Conservation (phyloP, 306 rosid species). For the Lagenaria siceraria region DNA sequence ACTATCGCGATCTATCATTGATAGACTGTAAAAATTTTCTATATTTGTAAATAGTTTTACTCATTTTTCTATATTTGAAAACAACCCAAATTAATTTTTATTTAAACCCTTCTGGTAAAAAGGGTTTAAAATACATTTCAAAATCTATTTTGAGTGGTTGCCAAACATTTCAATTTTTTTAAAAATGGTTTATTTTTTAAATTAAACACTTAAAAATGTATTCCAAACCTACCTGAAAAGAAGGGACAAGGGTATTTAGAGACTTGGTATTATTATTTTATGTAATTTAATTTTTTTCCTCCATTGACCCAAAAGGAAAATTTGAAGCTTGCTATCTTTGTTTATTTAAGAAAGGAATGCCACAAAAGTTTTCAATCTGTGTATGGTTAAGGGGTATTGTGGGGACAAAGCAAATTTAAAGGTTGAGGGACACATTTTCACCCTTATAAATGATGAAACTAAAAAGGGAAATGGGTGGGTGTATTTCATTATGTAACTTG, state of each 20-base stretch:
- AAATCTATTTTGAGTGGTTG: too few relatives aligned
- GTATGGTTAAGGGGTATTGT: background rate
- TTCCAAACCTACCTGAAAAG: too few relatives aligned
- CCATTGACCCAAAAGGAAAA: background rate
- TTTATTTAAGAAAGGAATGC: background rate
- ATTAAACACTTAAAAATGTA: too few relatives aligned
- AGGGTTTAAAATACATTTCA: too few relatives aligned
- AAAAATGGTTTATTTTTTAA: too few relatives aligned
- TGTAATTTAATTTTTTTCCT: background rate
- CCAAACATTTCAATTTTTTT: too few relatives aligned
- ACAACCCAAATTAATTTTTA: too few relatives aligned
- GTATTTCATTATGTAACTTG: slow-evolving; percentile 6
- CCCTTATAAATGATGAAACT: slow-evolving; percentile 5
- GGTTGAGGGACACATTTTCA: slow-evolving; percentile 1
- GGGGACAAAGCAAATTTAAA: background rate
- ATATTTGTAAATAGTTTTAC: too few relatives aligned
- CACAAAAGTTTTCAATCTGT: background rate
- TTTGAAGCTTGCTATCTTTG: background rate
- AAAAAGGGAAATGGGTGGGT: slow-evolving; percentile 9
- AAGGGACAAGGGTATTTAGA: background rate
- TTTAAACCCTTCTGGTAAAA: too few relatives aligned
- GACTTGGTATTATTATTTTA: background rate
- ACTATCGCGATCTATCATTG: too few relatives aligned
- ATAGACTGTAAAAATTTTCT: too few relatives aligned
- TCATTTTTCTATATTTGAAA: too few relatives aligned